Evolutionary conservation across 352 stramenopile genomes (phyloP).

Genomic region (Phytophthora meadii): DNA sequence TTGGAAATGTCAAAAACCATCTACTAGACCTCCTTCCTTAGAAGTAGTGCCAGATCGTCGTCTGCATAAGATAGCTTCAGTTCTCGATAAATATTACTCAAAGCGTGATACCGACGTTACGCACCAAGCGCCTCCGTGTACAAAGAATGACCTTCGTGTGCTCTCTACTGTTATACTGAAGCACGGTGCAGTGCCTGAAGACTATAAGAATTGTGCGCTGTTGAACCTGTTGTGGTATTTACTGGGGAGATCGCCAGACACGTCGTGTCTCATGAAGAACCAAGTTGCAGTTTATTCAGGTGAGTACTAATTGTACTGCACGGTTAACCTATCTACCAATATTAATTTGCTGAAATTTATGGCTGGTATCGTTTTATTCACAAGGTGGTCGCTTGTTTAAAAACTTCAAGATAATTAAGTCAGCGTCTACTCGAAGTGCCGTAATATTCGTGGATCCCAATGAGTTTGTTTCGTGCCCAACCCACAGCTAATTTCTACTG

Average conservation of each 20-base stretch:
- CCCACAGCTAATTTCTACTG: slow-evolving; percentile 6
- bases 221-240: too few species aligned
- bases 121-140: too few species aligned
- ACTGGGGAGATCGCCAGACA: too few species aligned
- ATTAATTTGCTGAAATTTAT: not conserved
- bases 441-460: too few species aligned
- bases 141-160: too few species aligned
- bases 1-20: not conserved
- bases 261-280: too few species aligned
- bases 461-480: too few species aligned
- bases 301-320: too few species aligned
- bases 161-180: too few species aligned
- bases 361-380: not conserved
- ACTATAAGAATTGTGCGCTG: too few species aligned
- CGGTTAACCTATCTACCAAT: not conserved
- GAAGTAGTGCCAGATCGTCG: not conserved
- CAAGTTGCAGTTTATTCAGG: too few species aligned
- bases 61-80: not conserved
- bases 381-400: not conserved
- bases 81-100: not conserved
- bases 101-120: not conserved
- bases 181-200: too few species aligned
- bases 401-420: not conserved
- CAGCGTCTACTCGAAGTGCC: not conserved
- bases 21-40: not conserved